Percentiles rank a stretch among this genome's conserved stretches.
phyloP scores from a whole-genome alignment of 345 rosid species.

The Arabis hirsuta region DNA sequence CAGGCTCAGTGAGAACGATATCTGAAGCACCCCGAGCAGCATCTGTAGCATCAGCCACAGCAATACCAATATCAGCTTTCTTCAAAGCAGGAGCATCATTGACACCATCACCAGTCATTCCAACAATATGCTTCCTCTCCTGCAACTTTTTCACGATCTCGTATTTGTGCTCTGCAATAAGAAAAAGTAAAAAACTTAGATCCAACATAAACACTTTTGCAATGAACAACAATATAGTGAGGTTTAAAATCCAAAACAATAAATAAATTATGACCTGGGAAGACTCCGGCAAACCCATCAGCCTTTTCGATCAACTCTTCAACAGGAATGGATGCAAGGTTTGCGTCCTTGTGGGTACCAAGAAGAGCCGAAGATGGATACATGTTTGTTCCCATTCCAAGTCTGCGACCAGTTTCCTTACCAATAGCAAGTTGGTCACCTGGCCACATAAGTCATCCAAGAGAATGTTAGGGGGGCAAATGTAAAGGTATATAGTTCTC shows the following conservation, averaged over 20 bases:
- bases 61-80: constrained; percentile 97
- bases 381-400: constrained; percentile 99
- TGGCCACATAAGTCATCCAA: constrained; percentile 32
- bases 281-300: constrained; percentile 98
- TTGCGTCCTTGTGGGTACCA: constrained; percentile 79
- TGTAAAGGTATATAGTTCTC: constrained; percentile 3
- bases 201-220: background rate
- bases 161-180: constrained; percentile 79
- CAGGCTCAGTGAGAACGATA: constrained; percentile 97
- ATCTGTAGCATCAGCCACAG: constrained; percentile 99
- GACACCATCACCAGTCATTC: constrained; percentile 99
- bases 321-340: constrained; percentile 77
- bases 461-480: constrained; percentile 6
- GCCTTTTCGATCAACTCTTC: constrained; percentile 98
- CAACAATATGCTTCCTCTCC: constrained; percentile 93
- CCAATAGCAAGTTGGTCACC: constrained; percentile 99
- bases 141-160: constrained; percentile 95
- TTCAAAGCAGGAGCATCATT: constrained; percentile 98
- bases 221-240: background rate
- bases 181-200: constrained; percentile 24
- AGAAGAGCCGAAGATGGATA: constrained; percentile 95
- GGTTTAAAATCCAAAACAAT: background rate
- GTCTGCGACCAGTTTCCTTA: constrained; percentile 97
- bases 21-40: constrained; percentile 98
- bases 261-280: constrained; percentile 62